Conservation (phyloP, 202 grass and related monocot species). For the Carex sylvatica region DNA sequence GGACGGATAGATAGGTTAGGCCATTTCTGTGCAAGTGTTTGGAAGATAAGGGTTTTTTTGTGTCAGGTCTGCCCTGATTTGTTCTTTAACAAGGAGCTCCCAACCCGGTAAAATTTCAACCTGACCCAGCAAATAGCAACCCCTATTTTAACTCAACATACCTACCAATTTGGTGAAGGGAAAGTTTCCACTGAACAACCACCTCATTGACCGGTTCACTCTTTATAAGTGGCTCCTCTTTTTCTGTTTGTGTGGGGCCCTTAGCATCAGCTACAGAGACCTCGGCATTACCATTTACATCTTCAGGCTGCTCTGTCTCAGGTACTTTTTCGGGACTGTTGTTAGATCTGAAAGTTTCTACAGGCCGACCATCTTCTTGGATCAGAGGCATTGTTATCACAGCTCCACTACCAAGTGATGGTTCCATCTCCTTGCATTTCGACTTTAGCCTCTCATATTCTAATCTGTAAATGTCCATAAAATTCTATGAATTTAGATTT, state of each 20-base stretch:
- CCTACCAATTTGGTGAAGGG: conserved; percentile 96
- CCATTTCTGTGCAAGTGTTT: neutral
- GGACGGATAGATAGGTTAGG: neutral
- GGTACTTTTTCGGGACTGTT: neutral
- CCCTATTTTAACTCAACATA: conserved; percentile 8
- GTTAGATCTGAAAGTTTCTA: conserved; percentile 42
- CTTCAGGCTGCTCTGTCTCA: conserved; percentile 19
- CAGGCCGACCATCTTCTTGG: conserved; percentile 77
- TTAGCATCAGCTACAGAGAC: neutral
- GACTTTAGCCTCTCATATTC: conserved; percentile 85
- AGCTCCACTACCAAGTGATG: conserved; percentile 70
- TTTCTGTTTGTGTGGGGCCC: neutral
- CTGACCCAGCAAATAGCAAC: neutral
- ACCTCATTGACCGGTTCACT: conserved; percentile 38
- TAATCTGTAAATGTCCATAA: conserved; percentile 44
- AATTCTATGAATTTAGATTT: neutral
- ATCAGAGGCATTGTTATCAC: conserved; percentile 81
- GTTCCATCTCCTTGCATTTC: conserved; percentile 84
- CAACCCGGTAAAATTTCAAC: neutral
- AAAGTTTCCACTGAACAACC: conserved; percentile 83
- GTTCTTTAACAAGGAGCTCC: neutral
- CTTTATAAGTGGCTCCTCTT: neutral
- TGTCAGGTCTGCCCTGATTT: neutral
- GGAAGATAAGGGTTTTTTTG: neutral
- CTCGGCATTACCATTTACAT: conserved; percentile 11